Conservation (phyloP, 2,329 filamentous ascomycete species). For the Daldinia eschscholtzii region DNA sequence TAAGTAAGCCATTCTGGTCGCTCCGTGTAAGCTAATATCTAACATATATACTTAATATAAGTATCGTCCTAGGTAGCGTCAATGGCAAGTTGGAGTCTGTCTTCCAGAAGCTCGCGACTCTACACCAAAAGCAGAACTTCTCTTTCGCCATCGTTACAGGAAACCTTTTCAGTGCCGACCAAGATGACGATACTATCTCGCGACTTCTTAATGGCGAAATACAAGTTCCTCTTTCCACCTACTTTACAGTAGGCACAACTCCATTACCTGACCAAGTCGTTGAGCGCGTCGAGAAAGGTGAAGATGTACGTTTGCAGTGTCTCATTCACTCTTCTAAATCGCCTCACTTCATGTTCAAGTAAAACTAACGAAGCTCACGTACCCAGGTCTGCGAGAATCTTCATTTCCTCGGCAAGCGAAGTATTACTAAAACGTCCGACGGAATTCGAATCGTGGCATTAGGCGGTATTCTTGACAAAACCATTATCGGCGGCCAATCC, state of each 20-base stretch:
- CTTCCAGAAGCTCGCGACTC: constrained; percentile 81
- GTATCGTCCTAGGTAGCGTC: constrained; percentile 85
- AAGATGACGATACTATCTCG: constrained; percentile 70
- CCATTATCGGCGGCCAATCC: constrained; percentile 71
- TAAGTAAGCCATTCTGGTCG: constrained; percentile 49
- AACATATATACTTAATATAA: constrained; percentile 52
- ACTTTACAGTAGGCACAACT: constrained; percentile 85
- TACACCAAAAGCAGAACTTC: constrained; percentile 91
- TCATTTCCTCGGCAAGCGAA: constrained; percentile 88
- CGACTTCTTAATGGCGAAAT: constrained; percentile 80
- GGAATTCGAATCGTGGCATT: constrained; percentile 89
- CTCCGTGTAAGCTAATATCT: neutral
- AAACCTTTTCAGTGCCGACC: constrained; percentile 78
- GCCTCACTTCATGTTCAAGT: neutral
- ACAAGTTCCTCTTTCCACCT: constrained; percentile 82
- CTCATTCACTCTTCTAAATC: neutral
- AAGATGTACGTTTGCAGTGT: constrained; percentile 59
- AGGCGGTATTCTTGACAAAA: constrained; percentile 77
- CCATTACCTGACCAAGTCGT: constrained; percentile 78
- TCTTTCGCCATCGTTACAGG: constrained; percentile 86
- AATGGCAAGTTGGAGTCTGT: constrained; percentile 81
- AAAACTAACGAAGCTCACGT: constrained; percentile 8
- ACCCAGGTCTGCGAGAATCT: constrained; percentile 84
- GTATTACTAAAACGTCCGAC: constrained; percentile 88
- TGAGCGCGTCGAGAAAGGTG: constrained; percentile 78